Evolutionary conservation across 768 basidiomycete species (phyloP).

Genomic region (Boletellus emodensis): DNA sequence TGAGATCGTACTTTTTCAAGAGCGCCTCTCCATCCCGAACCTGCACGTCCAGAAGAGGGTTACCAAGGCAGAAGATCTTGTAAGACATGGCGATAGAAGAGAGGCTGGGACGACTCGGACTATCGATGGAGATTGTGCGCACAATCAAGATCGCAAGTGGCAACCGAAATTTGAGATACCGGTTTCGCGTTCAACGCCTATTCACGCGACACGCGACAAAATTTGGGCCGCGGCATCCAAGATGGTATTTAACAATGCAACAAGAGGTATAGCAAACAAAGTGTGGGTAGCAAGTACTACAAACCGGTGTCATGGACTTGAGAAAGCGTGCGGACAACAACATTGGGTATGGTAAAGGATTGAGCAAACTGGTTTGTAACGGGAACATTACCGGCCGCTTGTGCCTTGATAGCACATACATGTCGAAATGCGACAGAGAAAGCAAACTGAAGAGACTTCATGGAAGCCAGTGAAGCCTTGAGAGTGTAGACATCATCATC

Average conservation of each 20-base stretch:
- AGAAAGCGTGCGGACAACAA: constrained; percentile 20
- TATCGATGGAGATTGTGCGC: constrained; percentile 12
- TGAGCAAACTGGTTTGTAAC: constrained; percentile 25
- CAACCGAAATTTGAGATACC: background rate
- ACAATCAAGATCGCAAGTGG: constrained; percentile 2
- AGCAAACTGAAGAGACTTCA: constrained; percentile 35
- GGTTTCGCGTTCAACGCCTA: background rate
- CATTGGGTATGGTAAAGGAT: constrained; percentile 17
- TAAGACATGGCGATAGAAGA: constrained; percentile 44
- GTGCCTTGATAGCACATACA: constrained; percentile 55
- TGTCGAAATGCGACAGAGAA: constrained; percentile 52
- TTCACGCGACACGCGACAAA: background rate
- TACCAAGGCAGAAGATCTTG: constrained; percentile 85
- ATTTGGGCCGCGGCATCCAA: background rate
- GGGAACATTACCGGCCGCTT: constrained; percentile 24
- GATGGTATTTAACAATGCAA: background rate
- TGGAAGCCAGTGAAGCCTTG: constrained; percentile 59
- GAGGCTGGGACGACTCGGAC: background rate
- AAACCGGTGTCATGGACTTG: constrained; percentile 8
- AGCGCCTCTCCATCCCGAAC: constrained; percentile 81
- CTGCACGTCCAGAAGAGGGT: constrained; percentile 96
- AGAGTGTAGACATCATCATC: constrained; percentile 34
- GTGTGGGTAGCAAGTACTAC: background rate
- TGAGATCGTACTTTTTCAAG: constrained; percentile 84
- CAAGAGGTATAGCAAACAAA: background rate